Evolutionary conservation across 805 yeast species (phyloP).

Genomic region (Wickerhamomyces chaumierensis): DNA sequence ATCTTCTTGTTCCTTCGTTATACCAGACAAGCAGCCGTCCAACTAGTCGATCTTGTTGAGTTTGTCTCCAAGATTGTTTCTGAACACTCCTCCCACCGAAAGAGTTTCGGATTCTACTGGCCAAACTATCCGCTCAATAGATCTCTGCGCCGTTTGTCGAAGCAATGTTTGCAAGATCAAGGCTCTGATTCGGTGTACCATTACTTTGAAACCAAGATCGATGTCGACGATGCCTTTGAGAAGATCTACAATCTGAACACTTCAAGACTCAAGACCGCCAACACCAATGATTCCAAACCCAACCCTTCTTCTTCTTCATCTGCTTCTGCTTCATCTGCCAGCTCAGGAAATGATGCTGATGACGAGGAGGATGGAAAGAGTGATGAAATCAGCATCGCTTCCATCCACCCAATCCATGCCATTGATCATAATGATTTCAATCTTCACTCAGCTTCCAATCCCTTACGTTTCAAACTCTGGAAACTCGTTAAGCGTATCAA

Average conservation of each 20-base stretch:
- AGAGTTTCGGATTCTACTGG: constrained; percentile 21
- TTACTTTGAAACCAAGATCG: constrained; percentile 30
- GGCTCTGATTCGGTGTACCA: constrained; percentile 34
- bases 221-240: constrained; percentile 35
- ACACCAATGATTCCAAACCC: constrained; percentile 10
- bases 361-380: too few species aligned
- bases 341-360: too few species aligned
- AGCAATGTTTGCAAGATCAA: constrained; percentile 32
- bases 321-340: background rate
- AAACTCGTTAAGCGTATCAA: constrained; percentile 20
- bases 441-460: constrained; percentile 25
- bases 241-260: constrained; percentile 32
- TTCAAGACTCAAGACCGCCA: too few species aligned
- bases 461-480: constrained; percentile 30
- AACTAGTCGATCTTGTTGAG: constrained; percentile 18
- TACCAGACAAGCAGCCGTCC: constrained; percentile 28
- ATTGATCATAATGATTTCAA: constrained; percentile 31
- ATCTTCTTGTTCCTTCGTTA: constrained; percentile 30
- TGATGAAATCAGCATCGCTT: too few species aligned
- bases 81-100: constrained; percentile 13
- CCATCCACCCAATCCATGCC: constrained; percentile 15
- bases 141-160: constrained; percentile 30
- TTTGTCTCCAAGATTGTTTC: constrained; percentile 8
- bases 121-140: constrained; percentile 30
- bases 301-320: constrained; percentile 1